Base-by-base conservation (phyloP, 495 filamentous ascomycete species). In the Chaetomium fimeti region DNA sequence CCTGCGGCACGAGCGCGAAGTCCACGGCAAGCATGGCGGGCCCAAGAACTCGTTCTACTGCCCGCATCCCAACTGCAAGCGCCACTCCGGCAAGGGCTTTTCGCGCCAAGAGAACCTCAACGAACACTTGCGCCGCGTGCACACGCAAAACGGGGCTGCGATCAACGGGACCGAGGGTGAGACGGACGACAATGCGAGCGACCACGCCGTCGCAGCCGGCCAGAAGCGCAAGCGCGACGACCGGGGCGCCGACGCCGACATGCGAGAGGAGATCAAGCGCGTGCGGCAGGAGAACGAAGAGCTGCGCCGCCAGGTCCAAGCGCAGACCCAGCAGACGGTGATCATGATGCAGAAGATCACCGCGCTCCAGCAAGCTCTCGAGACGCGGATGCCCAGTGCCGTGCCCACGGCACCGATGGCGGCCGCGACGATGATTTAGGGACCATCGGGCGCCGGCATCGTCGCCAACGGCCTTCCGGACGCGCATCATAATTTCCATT, bases 1-100 rank as follows among this genome's bases (percentile, higher is more conserved):
- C 2, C 75, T 92, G 11, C 85, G 93, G 4, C 93, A 97, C 78
- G 88, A 95, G 73, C 86, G 93, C 55, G 93, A 97, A 76, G 91
- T 96, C 1, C 93, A 97, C 76, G 87, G 86, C 71, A 89, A 91
- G 76, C 87, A 93, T 70, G 88, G 90, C 53, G 91, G 91, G 5
- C 89, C 91, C 22, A 89, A 91, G 77, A 86, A 91, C 59, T 83
- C 86, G 53, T 82, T 91, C 51, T 84, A 88, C 73, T 97, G 93
- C 66, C 91, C 91, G 0, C 84, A 90, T 63, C 68, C 76, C n/a
- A 85, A 87, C 72, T 97, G 93, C 80, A 91, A 91, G 70, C 87
- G 92, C 16, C 88, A 89, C 72, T 83, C 82, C 0, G 86, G 84
- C 70, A 85, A 88, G 66, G 91, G 91, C 2, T 97, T 97, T 73